Percentiles rank a stretch among this genome's conserved stretches.
Evolutionary conservation across 2,329 filamentous ascomycete species (phyloP).

Genomic region (Cercospora beticola): DNA sequence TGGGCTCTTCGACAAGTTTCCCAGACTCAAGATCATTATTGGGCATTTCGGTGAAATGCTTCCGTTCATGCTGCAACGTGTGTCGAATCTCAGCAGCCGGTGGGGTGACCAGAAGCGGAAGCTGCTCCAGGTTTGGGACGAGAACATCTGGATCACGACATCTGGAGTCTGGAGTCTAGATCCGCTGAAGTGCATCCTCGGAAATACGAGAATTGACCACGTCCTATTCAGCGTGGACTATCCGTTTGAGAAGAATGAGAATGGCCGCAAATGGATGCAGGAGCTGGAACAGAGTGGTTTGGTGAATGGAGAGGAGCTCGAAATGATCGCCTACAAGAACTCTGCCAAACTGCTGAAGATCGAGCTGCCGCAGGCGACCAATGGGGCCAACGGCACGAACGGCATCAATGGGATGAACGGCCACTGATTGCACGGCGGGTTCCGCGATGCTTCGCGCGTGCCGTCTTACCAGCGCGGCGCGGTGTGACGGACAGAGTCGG

Average conservation of each 20-base stretch:
- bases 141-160: constrained; percentile 62
- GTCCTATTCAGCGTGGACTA: constrained; percentile 62
- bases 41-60: constrained; percentile 60
- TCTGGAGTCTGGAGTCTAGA: constrained; percentile 56
- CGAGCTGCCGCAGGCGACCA: constrained; percentile 30
- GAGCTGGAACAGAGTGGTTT: constrained; percentile 53
- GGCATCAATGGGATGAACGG: constrained; percentile 2
- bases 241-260: constrained; percentile 55
- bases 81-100: constrained; percentile 34
- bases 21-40: constrained; percentile 55
- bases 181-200: constrained; percentile 48
- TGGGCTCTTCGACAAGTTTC: constrained; percentile 57
- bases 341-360: constrained; percentile 49
- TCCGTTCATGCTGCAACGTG: constrained; percentile 57
- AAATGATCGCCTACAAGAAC: constrained; percentile 53
- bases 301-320: constrained; percentile 51
- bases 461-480: not conserved
- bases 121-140: constrained; percentile 45
- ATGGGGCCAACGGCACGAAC: constrained; percentile 9
- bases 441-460: not conserved
- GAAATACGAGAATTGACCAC: constrained; percentile 45
- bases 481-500: not conserved
- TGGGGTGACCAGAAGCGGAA: constrained; percentile 40
- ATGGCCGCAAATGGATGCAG: constrained; percentile 52
- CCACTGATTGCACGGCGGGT: not conserved